Conservation (phyloP, 805 yeast species). For the Cephaloascus fragrans region DNA sequence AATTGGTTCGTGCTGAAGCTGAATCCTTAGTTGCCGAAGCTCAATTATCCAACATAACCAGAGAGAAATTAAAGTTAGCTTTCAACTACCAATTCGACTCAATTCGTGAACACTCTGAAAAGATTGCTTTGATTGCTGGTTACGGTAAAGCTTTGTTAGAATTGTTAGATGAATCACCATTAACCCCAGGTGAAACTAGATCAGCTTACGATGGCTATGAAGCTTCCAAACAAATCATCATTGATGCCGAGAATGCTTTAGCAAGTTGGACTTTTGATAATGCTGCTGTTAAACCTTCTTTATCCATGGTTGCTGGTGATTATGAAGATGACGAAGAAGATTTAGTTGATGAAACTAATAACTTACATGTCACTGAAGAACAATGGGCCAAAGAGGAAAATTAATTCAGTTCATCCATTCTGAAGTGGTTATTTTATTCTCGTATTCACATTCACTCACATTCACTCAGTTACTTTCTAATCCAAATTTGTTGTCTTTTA, state of each 20-base stretch:
- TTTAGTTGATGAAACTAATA: constrained; percentile 33
- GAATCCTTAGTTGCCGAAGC: constrained; percentile 89
- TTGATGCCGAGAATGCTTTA: constrained; percentile 77
- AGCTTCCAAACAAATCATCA: constrained; percentile 79
- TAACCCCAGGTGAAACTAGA: constrained; percentile 89
- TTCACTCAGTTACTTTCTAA: too few relatives aligned
- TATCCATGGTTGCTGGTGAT: constrained; percentile 57
- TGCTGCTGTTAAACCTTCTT: constrained; percentile 76
- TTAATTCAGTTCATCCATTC: too few relatives aligned
- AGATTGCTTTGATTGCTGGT: constrained; percentile 78
- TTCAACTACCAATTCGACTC: constrained; percentile 81
- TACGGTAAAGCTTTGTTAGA: constrained; percentile 83
- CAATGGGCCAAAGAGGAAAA: constrained; percentile 38
- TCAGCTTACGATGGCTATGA: constrained; percentile 85
- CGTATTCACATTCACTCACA: too few relatives aligned
- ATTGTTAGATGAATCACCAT: constrained; percentile 75
- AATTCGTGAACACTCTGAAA: constrained; percentile 77
- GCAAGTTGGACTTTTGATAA: constrained; percentile 78
- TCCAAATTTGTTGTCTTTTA: too few relatives aligned
- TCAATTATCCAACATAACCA: constrained; percentile 78
- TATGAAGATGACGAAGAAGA: constrained; percentile 38
- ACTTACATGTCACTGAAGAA: constrained; percentile 40
- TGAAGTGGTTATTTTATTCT: too few relatives aligned
- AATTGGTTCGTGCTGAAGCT: constrained; percentile 85
- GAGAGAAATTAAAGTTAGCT: constrained; percentile 80